phyloP scores from a whole-genome alignment of 2,329 filamentous ascomycete genomes.

The Bimuria novae-zelandiae region DNA sequence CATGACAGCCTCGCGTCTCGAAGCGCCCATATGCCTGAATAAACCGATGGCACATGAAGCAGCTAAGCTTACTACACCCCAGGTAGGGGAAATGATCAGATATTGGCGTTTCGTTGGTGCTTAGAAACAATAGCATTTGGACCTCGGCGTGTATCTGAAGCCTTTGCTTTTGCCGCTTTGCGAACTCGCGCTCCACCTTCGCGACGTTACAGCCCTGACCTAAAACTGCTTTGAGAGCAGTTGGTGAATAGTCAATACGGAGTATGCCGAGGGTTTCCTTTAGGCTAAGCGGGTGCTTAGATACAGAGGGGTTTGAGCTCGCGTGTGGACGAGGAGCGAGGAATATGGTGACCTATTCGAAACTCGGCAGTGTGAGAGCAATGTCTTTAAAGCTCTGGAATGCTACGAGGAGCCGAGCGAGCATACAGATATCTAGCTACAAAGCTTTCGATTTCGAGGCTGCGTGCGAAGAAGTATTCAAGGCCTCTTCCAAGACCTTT shows the following conservation, averaged over 20 bases:
- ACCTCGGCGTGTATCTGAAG: conserved; percentile 27
- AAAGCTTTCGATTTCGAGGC: conserved; percentile 23
- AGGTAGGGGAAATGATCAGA: conserved; percentile 21
- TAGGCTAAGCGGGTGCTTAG: conserved; percentile 18
- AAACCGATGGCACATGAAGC: conserved; percentile 27
- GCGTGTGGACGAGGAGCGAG: conserved; percentile 12
- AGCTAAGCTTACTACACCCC: conserved; percentile 31
- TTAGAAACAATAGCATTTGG: conserved; percentile 25
- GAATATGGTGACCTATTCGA: conserved; percentile 20
- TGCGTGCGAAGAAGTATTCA: conserved; percentile 21
- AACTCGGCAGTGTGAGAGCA: conserved; percentile 23
- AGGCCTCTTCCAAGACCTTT: conserved; percentile 19
- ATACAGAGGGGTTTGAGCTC: conserved; percentile 10
- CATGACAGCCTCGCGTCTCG: conserved; percentile 26
- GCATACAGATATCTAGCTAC: conserved; percentile 25
- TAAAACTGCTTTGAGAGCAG: conserved; percentile 16
- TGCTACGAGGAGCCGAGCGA: conserved; percentile 26
- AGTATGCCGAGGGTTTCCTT: conserved; percentile 21
- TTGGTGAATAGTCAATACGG: conserved; percentile 7
- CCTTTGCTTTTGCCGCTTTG: conserved; percentile 26
- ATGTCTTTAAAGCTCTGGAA: conserved; percentile 27
- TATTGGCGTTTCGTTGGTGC: conserved; percentile 9
- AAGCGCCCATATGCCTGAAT: conserved; percentile 23
- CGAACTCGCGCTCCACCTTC: conserved; percentile 21
- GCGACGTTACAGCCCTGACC: conserved; percentile 18